Base-by-base conservation (phyloP, 805 yeast species). In the Lipomyces orientalis region DNA sequence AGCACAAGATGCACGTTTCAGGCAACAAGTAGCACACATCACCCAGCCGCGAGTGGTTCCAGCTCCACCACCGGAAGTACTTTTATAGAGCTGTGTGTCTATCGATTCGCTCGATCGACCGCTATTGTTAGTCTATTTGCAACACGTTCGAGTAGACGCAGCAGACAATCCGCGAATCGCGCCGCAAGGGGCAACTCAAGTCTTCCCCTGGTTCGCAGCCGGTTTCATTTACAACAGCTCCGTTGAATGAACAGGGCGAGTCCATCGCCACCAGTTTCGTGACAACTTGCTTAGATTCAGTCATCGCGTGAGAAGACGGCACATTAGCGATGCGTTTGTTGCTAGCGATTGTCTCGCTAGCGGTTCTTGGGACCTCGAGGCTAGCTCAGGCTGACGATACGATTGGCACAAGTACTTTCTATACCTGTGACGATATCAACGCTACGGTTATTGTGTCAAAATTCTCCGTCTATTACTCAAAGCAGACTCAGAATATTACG, bases 341-440 rank as follows among this genome's bases (percentile, higher is more conserved):
- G 10, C n/a, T 16, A 31, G 33, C 49, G 46, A 43, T 37, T 19
- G 19, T 25, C 16, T 46, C 57, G 22, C 37, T 62, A 14, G 49
- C 49, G 31, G 52, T 56, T 52, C 25, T 33, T 25, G 55, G 61
- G 14, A 57, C 60, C 9, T 52, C 55, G 55, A 8, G 34, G 22
- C 14, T 58, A 39, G 66, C 61, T 10, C 52, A 43, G 51, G 71
- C 71, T 5, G 68, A 49, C 22, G 64, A 59, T 61, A 63, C 65
- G 7, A 65, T 68, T 54, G 31, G 62, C 62, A 58, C 70, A 8
- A 39, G 14, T 58, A 37, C 57, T 29, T 39, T 62, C 61, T 66
- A 58, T 62, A 54, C 71, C 29, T 69, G 72, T 61, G 66, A 61
- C 52, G 39, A 14, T 52, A n/a, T 37, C 54, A 60, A 66, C 54